phyloP scores from a whole-genome alignment of 768 basidiomycete genomes.

The Suillus sp. region DNA sequence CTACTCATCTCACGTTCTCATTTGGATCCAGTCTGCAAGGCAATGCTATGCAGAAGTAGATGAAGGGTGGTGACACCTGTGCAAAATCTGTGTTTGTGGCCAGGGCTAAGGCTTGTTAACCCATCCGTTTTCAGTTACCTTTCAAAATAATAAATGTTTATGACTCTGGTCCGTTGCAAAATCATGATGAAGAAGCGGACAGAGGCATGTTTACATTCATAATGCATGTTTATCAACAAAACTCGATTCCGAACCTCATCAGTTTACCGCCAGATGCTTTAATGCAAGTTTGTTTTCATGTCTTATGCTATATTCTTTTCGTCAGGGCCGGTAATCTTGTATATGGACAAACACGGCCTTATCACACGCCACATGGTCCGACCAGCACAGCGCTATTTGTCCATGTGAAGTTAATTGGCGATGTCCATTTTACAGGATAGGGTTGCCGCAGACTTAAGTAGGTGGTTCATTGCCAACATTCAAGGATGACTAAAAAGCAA shows the following conservation, averaged over 20 bases:
- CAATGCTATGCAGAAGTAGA: slow-evolving; percentile 49
- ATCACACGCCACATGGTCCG: not conserved
- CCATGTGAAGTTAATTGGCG: not conserved
- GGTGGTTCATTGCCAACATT: no score
- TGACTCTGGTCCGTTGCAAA: not conserved
- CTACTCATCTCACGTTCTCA: slow-evolving; percentile 50
- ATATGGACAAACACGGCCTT: slow-evolving; percentile 2
- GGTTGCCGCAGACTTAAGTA: not conserved
- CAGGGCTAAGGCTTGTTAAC: slow-evolving; percentile 44
- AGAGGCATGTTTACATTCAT: not conserved
- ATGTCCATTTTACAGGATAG: not conserved
- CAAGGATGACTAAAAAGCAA: not conserved
- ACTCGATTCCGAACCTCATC: not conserved
- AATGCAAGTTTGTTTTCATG: not conserved
- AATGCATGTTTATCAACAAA: not conserved
- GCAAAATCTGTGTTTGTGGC: slow-evolving; percentile 43
- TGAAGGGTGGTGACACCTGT: slow-evolving; percentile 43
- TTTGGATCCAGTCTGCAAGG: slow-evolving; percentile 54
- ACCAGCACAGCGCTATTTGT: not conserved
- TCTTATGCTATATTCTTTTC: not conserved
- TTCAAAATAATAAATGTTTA: not conserved
- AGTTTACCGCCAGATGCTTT: not conserved
- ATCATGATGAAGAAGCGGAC: not conserved
- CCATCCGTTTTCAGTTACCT: not conserved
- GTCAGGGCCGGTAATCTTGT: not conserved